Evolutionary conservation across 1,284 basidiomycete species (phyloP).

Genomic region (Phlebopus sp.): DNA sequence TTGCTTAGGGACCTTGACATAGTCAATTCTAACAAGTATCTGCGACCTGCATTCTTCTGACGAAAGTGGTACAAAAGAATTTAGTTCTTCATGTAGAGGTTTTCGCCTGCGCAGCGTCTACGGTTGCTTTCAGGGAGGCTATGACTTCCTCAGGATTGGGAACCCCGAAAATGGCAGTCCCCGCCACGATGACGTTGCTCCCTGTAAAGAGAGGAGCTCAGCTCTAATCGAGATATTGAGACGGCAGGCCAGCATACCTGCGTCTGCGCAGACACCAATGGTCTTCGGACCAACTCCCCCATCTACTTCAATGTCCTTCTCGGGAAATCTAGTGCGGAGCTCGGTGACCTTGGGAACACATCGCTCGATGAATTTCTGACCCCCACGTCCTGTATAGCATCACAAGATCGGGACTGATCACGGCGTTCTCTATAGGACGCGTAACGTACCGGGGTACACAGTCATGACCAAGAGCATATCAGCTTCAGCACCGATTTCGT

Average conservation of each 20-base stretch:
- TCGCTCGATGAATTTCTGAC: constrained; percentile 94
- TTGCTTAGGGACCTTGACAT: constrained; percentile 23
- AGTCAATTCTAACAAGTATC: constrained; percentile 23
- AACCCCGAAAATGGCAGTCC: constrained; percentile 92
- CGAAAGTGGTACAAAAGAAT: not conserved
- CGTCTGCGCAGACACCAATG: constrained; percentile 85
- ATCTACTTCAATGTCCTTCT: constrained; percentile 96
- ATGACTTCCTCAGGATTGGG: constrained; percentile 80
- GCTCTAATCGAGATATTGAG: not conserved
- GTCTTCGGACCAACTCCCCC: constrained; percentile 95
- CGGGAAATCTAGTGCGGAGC: constrained; percentile 86
- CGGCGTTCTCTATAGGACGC: not conserved
- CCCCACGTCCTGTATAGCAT: constrained; percentile 68
- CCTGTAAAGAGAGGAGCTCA: constrained; percentile 45
- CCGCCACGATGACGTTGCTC: constrained; percentile 97
- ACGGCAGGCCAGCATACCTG: constrained; percentile 53
- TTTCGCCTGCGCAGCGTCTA: constrained; percentile 67
- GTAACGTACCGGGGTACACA: constrained; percentile 74
- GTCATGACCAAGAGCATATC: constrained; percentile 99
- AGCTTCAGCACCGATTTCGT: constrained; percentile 73
- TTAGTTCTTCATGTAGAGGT: constrained; percentile 17
- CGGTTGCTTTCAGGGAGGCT: constrained; percentile 63
- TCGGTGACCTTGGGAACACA: constrained; percentile 94
- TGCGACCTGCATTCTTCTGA: too few species aligned
- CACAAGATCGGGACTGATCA: not conserved